Percentiles rank a stretch among this genome's conserved stretches.
phyloP scores from a whole-genome alignment of 129 eudicot genomes.

The Flaveria brownii region DNA sequence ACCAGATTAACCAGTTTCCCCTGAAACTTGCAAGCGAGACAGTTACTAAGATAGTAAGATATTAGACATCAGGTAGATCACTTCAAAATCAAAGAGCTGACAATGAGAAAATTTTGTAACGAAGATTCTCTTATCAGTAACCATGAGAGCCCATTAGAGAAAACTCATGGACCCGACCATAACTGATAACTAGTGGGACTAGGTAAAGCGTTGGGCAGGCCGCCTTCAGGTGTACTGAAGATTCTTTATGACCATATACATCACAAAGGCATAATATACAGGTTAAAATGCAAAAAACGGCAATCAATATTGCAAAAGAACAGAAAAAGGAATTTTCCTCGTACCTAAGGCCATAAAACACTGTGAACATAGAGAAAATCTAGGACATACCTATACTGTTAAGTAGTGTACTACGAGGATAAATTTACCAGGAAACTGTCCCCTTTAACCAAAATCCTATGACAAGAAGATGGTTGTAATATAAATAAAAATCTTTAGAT shows the following conservation, averaged over 20 bases:
- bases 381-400: not conserved
- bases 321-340: not conserved
- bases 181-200: not conserved
- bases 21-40: not conserved
- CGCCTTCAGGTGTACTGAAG: not conserved
- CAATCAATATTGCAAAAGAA: not conserved
- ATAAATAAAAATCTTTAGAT: not conserved
- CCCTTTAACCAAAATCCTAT: no score
- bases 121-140: not conserved
- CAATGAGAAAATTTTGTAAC: not conserved
- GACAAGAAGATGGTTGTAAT: not conserved
- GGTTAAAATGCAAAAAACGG: not conserved
- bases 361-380: not conserved
- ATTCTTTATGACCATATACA: not conserved
- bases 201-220: not conserved
- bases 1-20: not conserved
- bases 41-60: not conserved
- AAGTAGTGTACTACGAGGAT: constrained; percentile 6
- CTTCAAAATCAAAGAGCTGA: not conserved
- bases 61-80: constrained; percentile 17
- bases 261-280: not conserved
- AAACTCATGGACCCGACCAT: not conserved
- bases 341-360: constrained; percentile 12
- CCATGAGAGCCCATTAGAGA: not conserved
- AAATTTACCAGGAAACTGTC: no score